A percentile compares a stretch with the other conserved stretches of the same genome.
phyloP scores from a whole-genome alignment of 1,139 yeast genomes.

The Zygosaccharomyces sapae region DNA sequence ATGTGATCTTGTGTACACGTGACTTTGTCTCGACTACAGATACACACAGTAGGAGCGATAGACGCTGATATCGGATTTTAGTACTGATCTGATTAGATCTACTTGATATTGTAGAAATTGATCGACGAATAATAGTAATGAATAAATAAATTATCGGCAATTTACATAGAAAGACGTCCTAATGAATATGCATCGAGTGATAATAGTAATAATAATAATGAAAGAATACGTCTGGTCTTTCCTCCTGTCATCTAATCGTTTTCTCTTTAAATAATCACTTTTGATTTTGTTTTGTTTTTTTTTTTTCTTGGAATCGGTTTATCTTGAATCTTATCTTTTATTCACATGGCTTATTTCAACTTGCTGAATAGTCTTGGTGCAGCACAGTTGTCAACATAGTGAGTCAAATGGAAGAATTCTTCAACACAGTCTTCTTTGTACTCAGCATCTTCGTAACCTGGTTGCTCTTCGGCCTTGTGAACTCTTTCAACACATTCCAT shows the following conservation, averaged over 20 bases:
- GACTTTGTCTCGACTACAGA: neutral
- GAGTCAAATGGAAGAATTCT: constrained; percentile 95
- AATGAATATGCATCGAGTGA: constrained; percentile 8
- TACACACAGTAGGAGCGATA: neutral
- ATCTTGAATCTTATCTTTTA: constrained; percentile 1
- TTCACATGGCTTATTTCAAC: constrained; percentile 52
- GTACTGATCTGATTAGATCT: neutral
- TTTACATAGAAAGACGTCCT: constrained; percentile 2
- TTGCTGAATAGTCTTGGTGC: constrained; percentile 87
- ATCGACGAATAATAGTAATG: constrained; percentile 1
- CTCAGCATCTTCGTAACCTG: constrained; percentile 68
- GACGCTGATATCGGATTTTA: neutral
- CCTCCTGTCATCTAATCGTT: constrained; percentile 5
- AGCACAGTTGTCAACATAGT: constrained; percentile 87
- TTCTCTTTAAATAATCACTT: constrained; percentile 1
- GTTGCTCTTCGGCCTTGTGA: constrained; percentile 77
- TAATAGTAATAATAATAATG: neutral
- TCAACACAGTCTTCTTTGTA: constrained; percentile 96
- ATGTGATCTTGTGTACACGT: neutral
- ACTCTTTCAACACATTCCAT: constrained; percentile 95
- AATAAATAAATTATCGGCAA: constrained; percentile 2
- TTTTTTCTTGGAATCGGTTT: neutral
- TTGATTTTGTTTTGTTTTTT: constrained; percentile 2
- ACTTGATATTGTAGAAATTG: neutral
- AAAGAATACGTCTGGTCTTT: constrained; percentile 3